These are phyloP conservation scores for Suillus decipiens DNA, from an alignment of 768 basidiomycete genomes.

Conservation along the genomic window DNA sequence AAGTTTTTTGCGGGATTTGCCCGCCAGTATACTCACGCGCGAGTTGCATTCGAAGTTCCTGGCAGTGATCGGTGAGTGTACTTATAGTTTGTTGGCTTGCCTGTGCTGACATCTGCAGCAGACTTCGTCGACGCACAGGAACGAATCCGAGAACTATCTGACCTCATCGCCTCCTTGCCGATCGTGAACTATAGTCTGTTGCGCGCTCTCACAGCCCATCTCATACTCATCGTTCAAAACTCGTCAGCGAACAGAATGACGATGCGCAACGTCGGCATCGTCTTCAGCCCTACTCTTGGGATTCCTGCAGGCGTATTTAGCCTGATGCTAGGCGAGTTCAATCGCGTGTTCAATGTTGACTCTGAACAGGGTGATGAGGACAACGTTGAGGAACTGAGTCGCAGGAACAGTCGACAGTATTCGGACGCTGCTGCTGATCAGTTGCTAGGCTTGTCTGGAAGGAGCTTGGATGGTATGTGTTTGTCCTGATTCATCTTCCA, in stretches of 20 bases:
- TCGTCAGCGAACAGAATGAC: constrained; percentile 95
- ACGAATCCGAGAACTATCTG: constrained; percentile 82
- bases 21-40: constrained; percentile 88
- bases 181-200: constrained; percentile 92
- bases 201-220: constrained; percentile 90
- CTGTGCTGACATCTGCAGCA: constrained; percentile 34
- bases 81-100: constrained; percentile 19
- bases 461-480: constrained; percentile 63
- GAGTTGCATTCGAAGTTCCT: constrained; percentile 92
- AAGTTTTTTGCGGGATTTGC: constrained; percentile 89
- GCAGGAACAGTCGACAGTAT: constrained; percentile 84
- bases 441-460: constrained; percentile 75
- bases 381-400: constrained; percentile 44
- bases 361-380: constrained; percentile 29
- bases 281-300: constrained; percentile 95
- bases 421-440: constrained; percentile 82
- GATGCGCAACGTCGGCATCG: constrained; percentile 97
- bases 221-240: constrained; percentile 94
- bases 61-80: constrained; percentile 80
- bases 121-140: constrained; percentile 90
- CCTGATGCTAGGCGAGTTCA: constrained; percentile 91
- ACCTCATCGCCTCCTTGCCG: constrained; percentile 85
- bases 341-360: constrained; percentile 88
- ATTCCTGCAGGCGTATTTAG: constrained; percentile 98
- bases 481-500: constrained; percentile 10